Conservation (phyloP, 2,329 filamentous ascomycete species). For the Stylonectria norvegica region DNA sequence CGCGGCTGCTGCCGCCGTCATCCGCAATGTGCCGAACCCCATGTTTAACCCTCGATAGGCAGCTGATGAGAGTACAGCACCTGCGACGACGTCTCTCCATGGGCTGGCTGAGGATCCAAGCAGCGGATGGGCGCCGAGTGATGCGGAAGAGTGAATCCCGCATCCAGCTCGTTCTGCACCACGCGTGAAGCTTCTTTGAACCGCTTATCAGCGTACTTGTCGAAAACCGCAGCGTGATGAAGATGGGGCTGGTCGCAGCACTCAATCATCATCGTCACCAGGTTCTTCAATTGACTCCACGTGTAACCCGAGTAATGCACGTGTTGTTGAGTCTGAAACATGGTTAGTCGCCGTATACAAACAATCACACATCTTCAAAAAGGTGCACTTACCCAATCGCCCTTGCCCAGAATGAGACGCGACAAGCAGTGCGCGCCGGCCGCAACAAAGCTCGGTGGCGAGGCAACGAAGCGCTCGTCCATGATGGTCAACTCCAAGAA, state of each 20-base stretch:
- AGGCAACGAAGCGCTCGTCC: slow-evolving; percentile 95
- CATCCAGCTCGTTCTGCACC: slow-evolving; percentile 70
- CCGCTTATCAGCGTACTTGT: slow-evolving; percentile 85
- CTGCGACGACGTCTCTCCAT: slow-evolving; percentile 24
- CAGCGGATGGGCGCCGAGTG: slow-evolving; percentile 38
- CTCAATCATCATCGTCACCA: slow-evolving; percentile 76
- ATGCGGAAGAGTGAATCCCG: slow-evolving; percentile 52
- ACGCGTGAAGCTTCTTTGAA: slow-evolving; percentile 82
- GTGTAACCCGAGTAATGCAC: slow-evolving; percentile 95
- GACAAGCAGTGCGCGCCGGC: slow-evolving; percentile 92
- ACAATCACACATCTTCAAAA: not conserved
- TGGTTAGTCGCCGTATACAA: slow-evolving; percentile 32
- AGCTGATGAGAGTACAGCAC: slow-evolving; percentile 29
- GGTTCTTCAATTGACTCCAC: slow-evolving; percentile 72
- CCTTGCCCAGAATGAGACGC: slow-evolving; percentile 83
- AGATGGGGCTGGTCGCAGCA: slow-evolving; percentile 78
- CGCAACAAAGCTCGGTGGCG: slow-evolving; percentile 83
- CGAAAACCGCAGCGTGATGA: slow-evolving; percentile 83
- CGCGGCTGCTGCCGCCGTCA: slow-evolving; percentile 4
- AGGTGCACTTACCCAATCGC: slow-evolving; percentile 73
- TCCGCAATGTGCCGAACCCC: slow-evolving; percentile 4
- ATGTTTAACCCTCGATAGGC: slow-evolving; percentile 30
- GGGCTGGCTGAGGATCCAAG: slow-evolving; percentile 15
- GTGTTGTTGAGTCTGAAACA: slow-evolving; percentile 67
- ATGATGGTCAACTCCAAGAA: slow-evolving; percentile 95